Base-by-base conservation (phyloP, 305 asterid genomes). In the Rubia peregrina region DNA sequence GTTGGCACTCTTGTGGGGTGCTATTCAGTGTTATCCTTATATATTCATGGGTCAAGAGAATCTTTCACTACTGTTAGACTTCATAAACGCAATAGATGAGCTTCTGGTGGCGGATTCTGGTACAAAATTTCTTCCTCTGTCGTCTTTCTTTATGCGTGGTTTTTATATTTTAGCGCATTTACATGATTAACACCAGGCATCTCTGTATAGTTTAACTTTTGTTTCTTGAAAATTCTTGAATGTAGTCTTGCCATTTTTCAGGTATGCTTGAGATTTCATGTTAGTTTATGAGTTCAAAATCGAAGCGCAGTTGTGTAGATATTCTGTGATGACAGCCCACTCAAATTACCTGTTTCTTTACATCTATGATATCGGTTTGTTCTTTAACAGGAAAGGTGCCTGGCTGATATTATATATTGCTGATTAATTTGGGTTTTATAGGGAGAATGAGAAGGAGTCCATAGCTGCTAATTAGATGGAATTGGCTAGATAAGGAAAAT, bases 1-100 rank as follows among this genome's bases (percentile, higher is more conserved):
- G 61, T 76, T 88, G 85, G 91, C 96, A 65, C 80, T 83, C 62
- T 78, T 91, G 41, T 95, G 98, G 98, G 99, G 91, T 70, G 85
- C 89, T 76, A 67, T 87, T 76, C 71, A 76, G 63, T 92, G 97
- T 84, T 90, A 87, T 82, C 81, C 95, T 73, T 83, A 83, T 67
- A 40, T 87, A 61, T 71, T 76, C 69, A 83, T 81, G 74, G 81
- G 74, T 44, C 82, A 85, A 78, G 85, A 71, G 64, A 82, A 79
- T 72, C 82, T 77, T 38, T 76, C 87, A 38, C 72, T 85, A 65
- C 72, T 91, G 75, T 73, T 90, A 90, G 88, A 84, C 80, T 82
- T 92, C 80, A 82, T 92, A 70, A 73, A 84, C 74, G 89, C 92
- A 63, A 61, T 87, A 51, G 99, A 91, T 74, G 81, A 80, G 82